These are phyloP conservation scores for Chimonanthus salicifolius DNA, from an alignment of 164 flowering plant genomes.

Conservation along the genomic window DNA sequence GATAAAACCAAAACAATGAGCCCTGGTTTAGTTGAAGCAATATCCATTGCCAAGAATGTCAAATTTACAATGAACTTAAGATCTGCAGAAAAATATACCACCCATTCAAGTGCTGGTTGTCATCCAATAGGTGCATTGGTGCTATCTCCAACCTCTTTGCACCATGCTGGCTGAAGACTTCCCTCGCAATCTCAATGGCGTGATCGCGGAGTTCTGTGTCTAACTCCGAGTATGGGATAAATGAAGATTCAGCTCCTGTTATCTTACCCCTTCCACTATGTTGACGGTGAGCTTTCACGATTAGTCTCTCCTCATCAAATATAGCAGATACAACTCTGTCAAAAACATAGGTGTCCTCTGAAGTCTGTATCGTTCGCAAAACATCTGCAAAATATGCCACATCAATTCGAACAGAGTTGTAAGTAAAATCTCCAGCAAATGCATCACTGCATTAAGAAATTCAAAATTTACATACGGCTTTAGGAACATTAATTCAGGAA, in stretches of 20 bases:
- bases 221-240: constrained; percentile 45
- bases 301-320: constrained; percentile 57
- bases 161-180: constrained; percentile 64
- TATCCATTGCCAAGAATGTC: background rate
- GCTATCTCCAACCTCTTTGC: constrained; percentile 73
- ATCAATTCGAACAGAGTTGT: too few relatives aligned
- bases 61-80: background rate
- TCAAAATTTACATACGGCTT: background rate
- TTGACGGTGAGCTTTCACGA: constrained; percentile 39
- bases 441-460: background rate
- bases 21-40: background rate
- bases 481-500: background rate
- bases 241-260: constrained; percentile 30
- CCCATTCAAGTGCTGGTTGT: constrained; percentile 48
- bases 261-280: constrained; percentile 33
- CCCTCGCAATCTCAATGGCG: constrained; percentile 50
- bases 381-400: constrained; percentile 42
- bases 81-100: constrained; percentile 17
- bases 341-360: constrained; percentile 75
- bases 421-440: background rate
- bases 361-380: constrained; percentile 60
- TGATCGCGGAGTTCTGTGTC: constrained; percentile 59
- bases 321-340: constrained; percentile 75
- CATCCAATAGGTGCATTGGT: constrained; percentile 60
- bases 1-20: constrained; percentile 10